Conservation (phyloP, 805 yeast species). For the Candida silvicultrix region DNA sequence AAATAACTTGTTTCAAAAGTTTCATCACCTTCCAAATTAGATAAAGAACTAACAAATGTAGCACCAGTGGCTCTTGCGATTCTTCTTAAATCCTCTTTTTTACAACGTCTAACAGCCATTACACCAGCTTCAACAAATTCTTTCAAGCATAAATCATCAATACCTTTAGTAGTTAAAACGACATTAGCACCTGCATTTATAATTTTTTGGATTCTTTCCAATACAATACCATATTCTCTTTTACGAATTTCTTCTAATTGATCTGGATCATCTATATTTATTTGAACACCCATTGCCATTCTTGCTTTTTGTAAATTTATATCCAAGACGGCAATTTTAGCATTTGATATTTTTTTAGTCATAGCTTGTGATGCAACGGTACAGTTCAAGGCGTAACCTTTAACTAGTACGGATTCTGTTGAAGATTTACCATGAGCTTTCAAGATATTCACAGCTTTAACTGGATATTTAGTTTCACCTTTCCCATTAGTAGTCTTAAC, state of each 20-base stretch:
- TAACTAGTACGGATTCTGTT: constrained; percentile 74
- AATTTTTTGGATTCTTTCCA: constrained; percentile 77
- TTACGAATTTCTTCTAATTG: constrained; percentile 92
- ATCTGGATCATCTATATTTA: constrained; percentile 95
- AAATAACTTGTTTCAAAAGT: constrained; percentile 71
- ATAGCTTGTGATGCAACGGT: constrained; percentile 97
- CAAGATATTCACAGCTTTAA: constrained; percentile 91
- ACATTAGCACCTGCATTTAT: constrained; percentile 81
- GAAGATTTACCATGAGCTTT: constrained; percentile 97
- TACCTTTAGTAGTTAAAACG: constrained; percentile 92
- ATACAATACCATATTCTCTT: constrained; percentile 71
- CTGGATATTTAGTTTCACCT: constrained; percentile 90
- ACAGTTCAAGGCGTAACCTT: constrained; percentile 95
- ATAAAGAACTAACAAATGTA: constrained; percentile 75
- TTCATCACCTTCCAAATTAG: constrained; percentile 92
- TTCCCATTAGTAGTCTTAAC: constrained; percentile 85
- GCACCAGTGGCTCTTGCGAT: constrained; percentile 99
- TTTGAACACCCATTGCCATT: constrained; percentile 98
- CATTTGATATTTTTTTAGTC: constrained; percentile 58
- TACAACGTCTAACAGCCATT: constrained; percentile 91
- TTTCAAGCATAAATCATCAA: constrained; percentile 97
- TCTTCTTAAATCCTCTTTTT: constrained; percentile 92
- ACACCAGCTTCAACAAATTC: constrained; percentile 84
- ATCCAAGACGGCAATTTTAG: constrained; percentile 89
- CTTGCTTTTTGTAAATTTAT: constrained; percentile 91